Evolutionary conservation across 108 stramenopile genomes (phyloP), one percentile per base, ranked within the genome.

Genomic region (Fragilaria radians): DNA sequence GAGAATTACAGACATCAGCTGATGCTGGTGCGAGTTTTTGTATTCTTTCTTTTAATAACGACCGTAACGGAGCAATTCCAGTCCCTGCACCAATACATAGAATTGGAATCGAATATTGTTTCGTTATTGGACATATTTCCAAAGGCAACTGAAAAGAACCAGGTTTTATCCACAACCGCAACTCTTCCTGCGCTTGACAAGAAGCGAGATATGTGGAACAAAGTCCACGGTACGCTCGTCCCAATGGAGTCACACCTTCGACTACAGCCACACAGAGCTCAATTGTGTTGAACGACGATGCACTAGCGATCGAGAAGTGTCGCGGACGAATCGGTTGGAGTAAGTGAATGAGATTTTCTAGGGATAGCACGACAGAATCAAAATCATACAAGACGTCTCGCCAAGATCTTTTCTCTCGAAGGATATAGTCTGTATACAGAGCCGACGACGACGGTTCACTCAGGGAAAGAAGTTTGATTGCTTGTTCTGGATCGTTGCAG

Each of bases 391-490:
- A 70, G 1, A 92, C 72, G 68, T 92, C 91, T 0, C 73, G 73
- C 83, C 85, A 88, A 48, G 74, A 85, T 50, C 91, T 63, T 71
- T 89, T 92, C 55, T 92, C 87, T 24, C 91, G 73, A 47, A 88
- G 59, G 31, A 88, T 70, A 47, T 88, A 92, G 62, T 92, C 91
- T 23, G 73, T 81, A 59, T 80, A 92, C 3, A 92, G 55, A 5
- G 91, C 83, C 14, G 87, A 64, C 32, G 67, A 85, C 4, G 78
- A 61, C 22, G 80, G 77, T 57, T 88, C 86, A 48, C 84, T 86
- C 17, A 92, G 61, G 0, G 80, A 74, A 0, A 78, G 52, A 28
- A 92, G 62, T 58, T 86, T 92, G 0, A 77, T 67, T 29, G 69
- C 51, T 59, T 91, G 90, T 27, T 73, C 86, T 17, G 77, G 33